A percentile compares a stretch with the other conserved stretches of the same genome.
These are phyloP conservation scores for Nicotiana obtusifolia DNA, from an alignment of 257 asterid species.

Conservation along the genomic window DNA sequence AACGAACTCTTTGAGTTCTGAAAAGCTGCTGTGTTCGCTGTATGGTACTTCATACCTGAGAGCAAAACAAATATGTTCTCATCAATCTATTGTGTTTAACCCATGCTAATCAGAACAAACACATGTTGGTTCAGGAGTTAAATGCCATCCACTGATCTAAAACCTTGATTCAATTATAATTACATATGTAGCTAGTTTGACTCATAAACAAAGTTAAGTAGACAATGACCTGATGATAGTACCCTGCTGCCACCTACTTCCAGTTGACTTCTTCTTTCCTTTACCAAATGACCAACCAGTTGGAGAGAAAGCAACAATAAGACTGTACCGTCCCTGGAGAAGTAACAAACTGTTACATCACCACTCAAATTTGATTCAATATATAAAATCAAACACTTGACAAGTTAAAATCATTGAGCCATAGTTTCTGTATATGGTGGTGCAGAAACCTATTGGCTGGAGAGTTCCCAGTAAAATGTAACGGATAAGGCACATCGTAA, in stretches of 20 bases:
- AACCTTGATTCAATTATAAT: background rate
- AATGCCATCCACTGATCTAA: background rate
- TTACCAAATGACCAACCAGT: slow-evolving; percentile 93
- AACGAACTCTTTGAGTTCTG: slow-evolving; percentile 79
- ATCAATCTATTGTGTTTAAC: background rate
- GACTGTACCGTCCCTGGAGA: slow-evolving; percentile 57
- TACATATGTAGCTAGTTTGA: background rate
- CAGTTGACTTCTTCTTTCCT: slow-evolving; percentile 75
- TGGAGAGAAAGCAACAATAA: slow-evolving; percentile 84
- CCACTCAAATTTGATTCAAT: background rate
- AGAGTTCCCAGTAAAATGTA: background rate
- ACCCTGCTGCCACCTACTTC: slow-evolving; percentile 93
- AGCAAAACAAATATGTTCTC: background rate
- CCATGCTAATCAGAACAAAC: background rate
- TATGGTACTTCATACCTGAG: slow-evolving; percentile 95
- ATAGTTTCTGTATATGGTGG: background rate
- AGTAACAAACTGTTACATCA: background rate
- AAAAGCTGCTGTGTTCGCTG: slow-evolving; percentile 89
- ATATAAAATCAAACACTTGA: background rate
- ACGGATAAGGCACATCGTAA: background rate
- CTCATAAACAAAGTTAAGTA: background rate
- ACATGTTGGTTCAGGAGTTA: background rate
- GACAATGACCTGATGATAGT: slow-evolving; percentile 71
- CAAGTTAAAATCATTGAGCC: too few relatives aligned
- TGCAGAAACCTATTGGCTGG: background rate